phyloP scores from a whole-genome alignment of 2,329 filamentous ascomycete genomes.

The Thelonectria rubi region DNA sequence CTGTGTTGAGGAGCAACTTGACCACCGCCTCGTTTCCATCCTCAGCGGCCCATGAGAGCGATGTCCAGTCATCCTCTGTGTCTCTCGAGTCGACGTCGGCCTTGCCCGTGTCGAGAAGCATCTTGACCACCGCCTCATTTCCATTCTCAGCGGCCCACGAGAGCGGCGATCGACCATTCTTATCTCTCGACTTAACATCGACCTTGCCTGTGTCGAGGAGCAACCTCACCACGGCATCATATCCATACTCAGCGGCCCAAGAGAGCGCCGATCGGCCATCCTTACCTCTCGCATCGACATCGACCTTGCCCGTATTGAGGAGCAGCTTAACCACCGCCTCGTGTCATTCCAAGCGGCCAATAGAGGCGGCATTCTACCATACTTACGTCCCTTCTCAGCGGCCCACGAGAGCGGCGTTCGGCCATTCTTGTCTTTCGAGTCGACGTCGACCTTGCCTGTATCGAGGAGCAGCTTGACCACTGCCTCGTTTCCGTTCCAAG shows the following conservation, averaged over 20 bases:
- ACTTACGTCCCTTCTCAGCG: no score
- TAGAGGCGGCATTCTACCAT: no score
- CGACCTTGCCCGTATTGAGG: constrained; percentile 10
- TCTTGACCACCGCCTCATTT: no score
- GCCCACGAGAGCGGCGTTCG: constrained; percentile 18
- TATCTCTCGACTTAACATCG: constrained; percentile 8
- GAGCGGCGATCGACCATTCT: constrained; percentile 11
- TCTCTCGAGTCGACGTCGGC: no score
- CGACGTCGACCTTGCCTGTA: constrained; percentile 10
- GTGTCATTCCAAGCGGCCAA: constrained; percentile 1
- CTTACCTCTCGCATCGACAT: constrained; percentile 9
- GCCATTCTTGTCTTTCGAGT: constrained; percentile 5
- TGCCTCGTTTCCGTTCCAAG: neutral
- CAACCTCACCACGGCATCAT: neutral
- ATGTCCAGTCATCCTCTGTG: neutral
- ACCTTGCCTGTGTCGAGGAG: constrained; percentile 13
- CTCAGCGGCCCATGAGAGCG: constrained; percentile 14
- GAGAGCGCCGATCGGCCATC: constrained; percentile 12
- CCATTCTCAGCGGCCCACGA: neutral
- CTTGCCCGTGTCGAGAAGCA: no score
- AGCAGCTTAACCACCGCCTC: constrained; percentile 8
- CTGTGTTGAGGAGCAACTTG: constrained; percentile 10
- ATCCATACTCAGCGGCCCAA: neutral
- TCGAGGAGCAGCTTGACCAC: constrained; percentile 12
- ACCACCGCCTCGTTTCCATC: neutral